These are phyloP conservation scores for Sordaria brevicollis DNA, from an alignment of 495 filamentous ascomycete species.

Conservation along the genomic window DNA sequence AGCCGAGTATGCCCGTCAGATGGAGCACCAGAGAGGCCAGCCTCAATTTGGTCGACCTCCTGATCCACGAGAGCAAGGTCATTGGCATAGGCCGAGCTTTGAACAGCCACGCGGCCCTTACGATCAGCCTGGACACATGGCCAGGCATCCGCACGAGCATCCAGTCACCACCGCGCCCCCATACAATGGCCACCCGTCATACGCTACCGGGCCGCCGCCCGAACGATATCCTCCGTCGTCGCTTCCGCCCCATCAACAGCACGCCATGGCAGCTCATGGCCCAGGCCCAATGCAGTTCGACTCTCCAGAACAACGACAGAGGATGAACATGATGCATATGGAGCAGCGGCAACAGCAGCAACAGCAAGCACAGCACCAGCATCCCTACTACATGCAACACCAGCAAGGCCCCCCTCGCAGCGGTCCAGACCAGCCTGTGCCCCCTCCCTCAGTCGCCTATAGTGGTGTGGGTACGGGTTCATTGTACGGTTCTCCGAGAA, in stretches of 20 bases:
- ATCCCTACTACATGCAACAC: conserved; percentile 9
- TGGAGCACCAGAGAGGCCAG: conserved; percentile 20
- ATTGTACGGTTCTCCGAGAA: conserved; percentile 28
- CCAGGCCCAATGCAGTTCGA: conserved; percentile 31
- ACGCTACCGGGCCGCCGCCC: conserved; percentile 30
- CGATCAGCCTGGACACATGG: conserved; percentile 26
- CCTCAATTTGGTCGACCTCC: conserved; percentile 30
- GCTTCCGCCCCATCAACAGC: conserved; percentile 29
- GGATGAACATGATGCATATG: conserved; percentile 22
- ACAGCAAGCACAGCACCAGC: conserved; percentile 18
- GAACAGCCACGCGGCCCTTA: conserved; percentile 32
- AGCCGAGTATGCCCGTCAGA: conserved; percentile 18
- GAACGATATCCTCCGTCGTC: conserved; percentile 36
- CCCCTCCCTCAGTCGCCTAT: conserved; percentile 36
- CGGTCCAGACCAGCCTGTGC: conserved; percentile 26
- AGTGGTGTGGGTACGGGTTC: conserved; percentile 20
- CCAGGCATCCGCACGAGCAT: conserved; percentile 31
- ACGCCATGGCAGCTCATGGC: conserved; percentile 26
- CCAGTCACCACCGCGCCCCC: conserved; percentile 28
- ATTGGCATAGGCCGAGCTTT: conserved; percentile 31
- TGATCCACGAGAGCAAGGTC: conserved; percentile 33
- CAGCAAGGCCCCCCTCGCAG: conserved; percentile 17
- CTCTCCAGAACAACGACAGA: conserved; percentile 35
- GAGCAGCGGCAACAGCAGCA: conserved; percentile 13
- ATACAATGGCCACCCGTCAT: conserved; percentile 36